Evolutionary conservation across 1,139 yeast species (phyloP).

Genomic region (Geotrichum histeridarum): DNA sequence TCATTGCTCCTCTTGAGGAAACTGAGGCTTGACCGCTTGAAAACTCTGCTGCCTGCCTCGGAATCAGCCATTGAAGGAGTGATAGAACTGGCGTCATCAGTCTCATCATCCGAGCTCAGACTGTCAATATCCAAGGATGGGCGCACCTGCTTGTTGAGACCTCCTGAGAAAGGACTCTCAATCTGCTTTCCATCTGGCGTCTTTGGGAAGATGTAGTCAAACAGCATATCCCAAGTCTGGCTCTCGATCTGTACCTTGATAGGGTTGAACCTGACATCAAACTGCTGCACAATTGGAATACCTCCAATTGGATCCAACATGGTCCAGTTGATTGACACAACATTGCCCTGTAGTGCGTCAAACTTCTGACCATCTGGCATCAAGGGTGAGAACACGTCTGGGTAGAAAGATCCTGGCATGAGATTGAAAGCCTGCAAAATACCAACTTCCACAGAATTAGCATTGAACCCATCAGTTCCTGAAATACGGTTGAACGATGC

Average conservation of each 20-base stretch:
- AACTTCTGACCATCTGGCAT: slow-evolving; percentile 25
- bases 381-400: slow-evolving; percentile 64
- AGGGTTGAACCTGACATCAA: slow-evolving; percentile 54
- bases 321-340: slow-evolving; percentile 63
- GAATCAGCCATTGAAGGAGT: not conserved
- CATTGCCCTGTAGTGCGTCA: slow-evolving; percentile 31
- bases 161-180: slow-evolving; percentile 26
- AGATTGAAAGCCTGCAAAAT: slow-evolving; percentile 69
- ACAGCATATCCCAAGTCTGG: slow-evolving; percentile 54
- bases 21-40: not conserved
- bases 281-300: slow-evolving; percentile 57
- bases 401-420: slow-evolving; percentile 54
- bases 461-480: slow-evolving; percentile 59
- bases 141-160: slow-evolving; percentile 14
- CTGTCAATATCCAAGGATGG: not conserved
- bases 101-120: slow-evolving; percentile 6
- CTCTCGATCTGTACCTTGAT: slow-evolving; percentile 70
- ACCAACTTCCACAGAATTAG: slow-evolving; percentile 54
- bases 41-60: not conserved
- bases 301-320: slow-evolving; percentile 83
- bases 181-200: slow-evolving; percentile 29
- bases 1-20: not conserved
- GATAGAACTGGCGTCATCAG: not conserved
- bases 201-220: slow-evolving; percentile 62
- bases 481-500: slow-evolving; percentile 58